Evolutionary conservation across 345 rosid genomes (phyloP).

Genomic region (Sisymbrium altissimum): DNA sequence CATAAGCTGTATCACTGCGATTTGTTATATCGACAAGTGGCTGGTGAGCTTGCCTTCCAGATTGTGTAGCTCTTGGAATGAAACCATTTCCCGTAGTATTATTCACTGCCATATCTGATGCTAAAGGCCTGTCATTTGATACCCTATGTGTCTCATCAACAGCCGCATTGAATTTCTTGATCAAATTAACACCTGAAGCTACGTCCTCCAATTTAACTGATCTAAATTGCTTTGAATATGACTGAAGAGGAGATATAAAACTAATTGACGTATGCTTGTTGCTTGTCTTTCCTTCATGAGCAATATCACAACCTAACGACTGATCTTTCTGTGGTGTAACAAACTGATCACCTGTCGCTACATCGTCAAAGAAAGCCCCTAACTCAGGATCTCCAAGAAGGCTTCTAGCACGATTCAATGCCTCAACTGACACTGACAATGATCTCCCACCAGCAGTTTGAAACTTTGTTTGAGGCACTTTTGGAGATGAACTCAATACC

Average conservation of each 20-base stretch:
- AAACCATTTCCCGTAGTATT: conserved; percentile 31
- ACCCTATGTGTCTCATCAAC: conserved; percentile 41
- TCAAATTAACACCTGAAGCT: conserved; percentile 53
- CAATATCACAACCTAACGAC: conserved; percentile 36
- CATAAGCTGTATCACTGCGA: conserved; percentile 23
- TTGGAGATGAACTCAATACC: conserved; percentile 33
- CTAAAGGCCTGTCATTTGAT: conserved; percentile 13
- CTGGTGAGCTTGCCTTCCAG: conserved; percentile 40
- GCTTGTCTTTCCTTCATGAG: conserved; percentile 41
- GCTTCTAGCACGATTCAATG: conserved; percentile 76
- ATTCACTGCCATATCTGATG: conserved; percentile 8
- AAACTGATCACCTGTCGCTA: conserved; percentile 31
- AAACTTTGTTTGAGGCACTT: conserved; percentile 63
- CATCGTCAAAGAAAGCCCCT: conserved; percentile 51
- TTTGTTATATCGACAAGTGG: conserved; percentile 69
- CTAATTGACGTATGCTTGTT: conserved; percentile 37
- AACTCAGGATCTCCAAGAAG: conserved; percentile 92
- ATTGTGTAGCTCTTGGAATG: conserved; percentile 30
- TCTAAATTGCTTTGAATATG: conserved; percentile 41
- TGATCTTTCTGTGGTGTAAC: conserved; percentile 34
- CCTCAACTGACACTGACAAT: conserved; percentile 75
- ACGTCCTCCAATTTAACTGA: conserved; percentile 34
- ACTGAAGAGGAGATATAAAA: conserved; percentile 58
- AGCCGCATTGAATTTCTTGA: conserved; percentile 67
- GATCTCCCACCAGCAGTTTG: conserved; percentile 89